Conservation (phyloP, 305 asterid genomes). For the Caryopteris hybrid region DNA sequence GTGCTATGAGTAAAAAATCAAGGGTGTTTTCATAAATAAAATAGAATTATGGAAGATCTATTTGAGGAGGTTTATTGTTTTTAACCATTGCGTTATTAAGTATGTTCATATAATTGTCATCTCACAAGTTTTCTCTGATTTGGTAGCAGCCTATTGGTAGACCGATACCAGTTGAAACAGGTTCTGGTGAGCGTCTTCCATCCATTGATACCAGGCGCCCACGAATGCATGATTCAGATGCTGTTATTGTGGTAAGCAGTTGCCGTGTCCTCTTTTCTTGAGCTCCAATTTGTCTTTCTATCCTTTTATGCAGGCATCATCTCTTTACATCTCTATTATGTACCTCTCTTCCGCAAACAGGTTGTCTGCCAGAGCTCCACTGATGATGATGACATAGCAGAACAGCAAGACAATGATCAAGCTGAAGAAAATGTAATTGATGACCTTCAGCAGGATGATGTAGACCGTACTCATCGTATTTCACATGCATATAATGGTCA, state of each 20-base stretch:
- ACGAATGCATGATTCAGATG: slow-evolving; percentile 76
- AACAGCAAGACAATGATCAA: slow-evolving; percentile 45
- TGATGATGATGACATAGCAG: slow-evolving; percentile 54
- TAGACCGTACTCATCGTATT: slow-evolving; percentile 30
- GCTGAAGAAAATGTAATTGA: slow-evolving; percentile 45
- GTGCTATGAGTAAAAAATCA: not conserved
- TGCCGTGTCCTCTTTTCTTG: slow-evolving; percentile 6
- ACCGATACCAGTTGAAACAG: slow-evolving; percentile 90
- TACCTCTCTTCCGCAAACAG: slow-evolving; percentile 41
- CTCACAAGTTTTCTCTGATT: slow-evolving; percentile 27
- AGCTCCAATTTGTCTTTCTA: not conserved
- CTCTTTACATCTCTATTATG: not conserved
- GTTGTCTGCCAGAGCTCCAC: slow-evolving; percentile 55
- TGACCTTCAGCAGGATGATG: slow-evolving; percentile 44
- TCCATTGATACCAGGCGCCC: slow-evolving; percentile 88
- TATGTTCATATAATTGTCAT: not conserved
- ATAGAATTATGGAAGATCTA: not conserved
- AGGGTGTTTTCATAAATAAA: not conserved
- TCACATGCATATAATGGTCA: slow-evolving; percentile 43
- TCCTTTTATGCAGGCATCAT: not conserved
- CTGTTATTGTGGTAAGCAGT: slow-evolving; percentile 67
- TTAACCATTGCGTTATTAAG: not conserved
- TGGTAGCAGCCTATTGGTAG: slow-evolving; percentile 74
- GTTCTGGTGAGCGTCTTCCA: slow-evolving; percentile 83
- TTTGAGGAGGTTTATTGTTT: not conserved